These are phyloP conservation scores for Rubia occidens DNA, from an alignment of 305 asterid species.

Conservation along the genomic window DNA sequence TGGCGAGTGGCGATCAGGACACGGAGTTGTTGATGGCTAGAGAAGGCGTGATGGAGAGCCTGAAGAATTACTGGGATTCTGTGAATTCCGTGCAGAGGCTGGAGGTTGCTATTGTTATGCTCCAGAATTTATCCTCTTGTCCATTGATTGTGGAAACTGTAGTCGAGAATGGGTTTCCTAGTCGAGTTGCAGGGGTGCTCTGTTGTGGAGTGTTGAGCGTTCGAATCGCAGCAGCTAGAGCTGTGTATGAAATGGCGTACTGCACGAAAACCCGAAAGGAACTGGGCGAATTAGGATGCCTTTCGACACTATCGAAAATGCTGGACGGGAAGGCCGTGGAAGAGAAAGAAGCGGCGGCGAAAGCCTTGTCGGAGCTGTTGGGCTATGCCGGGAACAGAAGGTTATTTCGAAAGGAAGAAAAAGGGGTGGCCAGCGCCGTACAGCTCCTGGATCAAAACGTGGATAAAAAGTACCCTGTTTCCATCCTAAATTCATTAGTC, in stretches of 20 bases:
- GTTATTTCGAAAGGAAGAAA: slow-evolving; percentile 63
- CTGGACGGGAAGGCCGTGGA: slow-evolving; percentile 62
- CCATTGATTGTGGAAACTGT: slow-evolving; percentile 58
- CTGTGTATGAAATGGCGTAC: slow-evolving; percentile 48
- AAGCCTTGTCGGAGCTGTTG: slow-evolving; percentile 45
- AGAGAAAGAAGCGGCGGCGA: slow-evolving; percentile 69
- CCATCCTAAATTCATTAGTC: slow-evolving; percentile 35
- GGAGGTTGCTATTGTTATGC: slow-evolving; percentile 54
- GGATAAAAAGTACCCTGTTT: slow-evolving; percentile 44
- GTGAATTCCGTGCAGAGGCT: slow-evolving; percentile 33
- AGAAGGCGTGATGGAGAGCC: slow-evolving; percentile 59
- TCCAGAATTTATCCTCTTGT: slow-evolving; percentile 44
- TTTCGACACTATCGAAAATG: slow-evolving; percentile 44
- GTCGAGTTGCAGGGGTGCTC: slow-evolving; percentile 38
- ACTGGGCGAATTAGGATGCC: slow-evolving; percentile 68
- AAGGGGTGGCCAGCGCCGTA: slow-evolving; percentile 44
- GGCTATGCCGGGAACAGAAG: slow-evolving; percentile 44
- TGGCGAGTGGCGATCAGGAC: slow-evolving; percentile 39
- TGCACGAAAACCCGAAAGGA: slow-evolving; percentile 51
- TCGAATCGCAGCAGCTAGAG: slow-evolving; percentile 55
- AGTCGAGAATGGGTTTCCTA: slow-evolving; percentile 43
- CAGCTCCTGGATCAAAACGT: slow-evolving; percentile 44
- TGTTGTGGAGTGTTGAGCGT: slow-evolving; percentile 50
- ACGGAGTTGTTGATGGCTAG: slow-evolving; percentile 53
- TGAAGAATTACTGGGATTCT: slow-evolving; percentile 65